These are phyloP conservation scores for Fusarium anthophilum DNA, from an alignment of 2,329 filamentous ascomycete genomes.

Conservation along the genomic window DNA sequence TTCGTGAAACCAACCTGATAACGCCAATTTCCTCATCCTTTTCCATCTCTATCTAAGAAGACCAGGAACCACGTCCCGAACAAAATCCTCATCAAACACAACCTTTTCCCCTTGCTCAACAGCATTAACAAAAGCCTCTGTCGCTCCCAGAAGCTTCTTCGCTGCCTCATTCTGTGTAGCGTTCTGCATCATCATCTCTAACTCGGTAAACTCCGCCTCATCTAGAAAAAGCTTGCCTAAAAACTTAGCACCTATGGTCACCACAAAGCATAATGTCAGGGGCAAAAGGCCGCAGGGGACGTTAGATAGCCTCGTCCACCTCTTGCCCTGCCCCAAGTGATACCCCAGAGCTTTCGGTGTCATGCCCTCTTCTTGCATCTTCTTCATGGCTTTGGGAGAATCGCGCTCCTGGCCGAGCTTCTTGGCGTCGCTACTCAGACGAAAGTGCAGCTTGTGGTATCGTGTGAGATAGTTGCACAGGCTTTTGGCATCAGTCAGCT, in stretches of 20 bases:
- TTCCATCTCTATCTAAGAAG: not conserved
- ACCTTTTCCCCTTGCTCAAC: not conserved
- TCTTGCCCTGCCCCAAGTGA: not conserved
- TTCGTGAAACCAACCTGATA: not conserved
- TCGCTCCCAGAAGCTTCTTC: not conserved
- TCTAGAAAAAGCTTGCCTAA: not conserved
- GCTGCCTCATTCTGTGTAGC: rapidly evolving
- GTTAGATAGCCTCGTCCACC: not conserved
- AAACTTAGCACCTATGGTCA: not conserved
- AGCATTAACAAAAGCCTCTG: not conserved
- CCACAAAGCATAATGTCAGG: not conserved
- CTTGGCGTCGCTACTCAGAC: too few relatives aligned
- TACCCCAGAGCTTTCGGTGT: too few relatives aligned
- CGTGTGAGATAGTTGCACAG: too few relatives aligned
- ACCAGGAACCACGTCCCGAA: not conserved
- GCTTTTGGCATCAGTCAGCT: rapidly evolving
- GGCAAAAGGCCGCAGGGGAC: not conserved
- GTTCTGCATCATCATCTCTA: not conserved
- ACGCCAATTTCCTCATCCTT: not conserved
- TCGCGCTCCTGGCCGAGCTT: too few relatives aligned
- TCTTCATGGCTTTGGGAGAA: too few relatives aligned
- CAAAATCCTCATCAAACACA: not conserved
- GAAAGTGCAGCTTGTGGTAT: too few relatives aligned
- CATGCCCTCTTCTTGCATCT: too few relatives aligned
- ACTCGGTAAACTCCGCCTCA: not conserved